Evolutionary conservation across 495 filamentous ascomycete species (phyloP), one percentile per base, ranked within the genome.

Genomic region (Aspergillus heteromorphus): DNA sequence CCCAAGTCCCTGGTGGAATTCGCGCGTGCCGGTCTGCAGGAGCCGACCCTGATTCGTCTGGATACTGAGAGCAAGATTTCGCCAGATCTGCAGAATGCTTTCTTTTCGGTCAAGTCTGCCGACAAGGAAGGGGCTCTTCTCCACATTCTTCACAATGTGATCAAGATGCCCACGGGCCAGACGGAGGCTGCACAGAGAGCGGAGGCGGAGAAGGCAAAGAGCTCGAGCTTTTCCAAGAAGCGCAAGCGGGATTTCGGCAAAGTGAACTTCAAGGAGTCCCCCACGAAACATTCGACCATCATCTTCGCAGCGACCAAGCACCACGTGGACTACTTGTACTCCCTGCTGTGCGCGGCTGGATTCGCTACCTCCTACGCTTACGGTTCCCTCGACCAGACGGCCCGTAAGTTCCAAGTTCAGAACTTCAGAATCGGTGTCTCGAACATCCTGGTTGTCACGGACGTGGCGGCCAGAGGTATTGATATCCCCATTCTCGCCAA

Each of bases 401-500:
- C 93, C 17, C 84, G 93, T 61, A 90, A 89, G 65, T 83, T 89
- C 11, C 91, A 97, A 65, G 89, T 98, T 13, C 82, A 91, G 57
- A 85, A 88, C 42, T 98, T 98, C 68, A 76, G 93, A 48, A 79
- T 75, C 8, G 93, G 95, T 18, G 74, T 85, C 47, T 87, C 93
- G 0, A 89, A 93, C 60, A 91, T 98, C 42, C 72, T 98, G 1
- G 90, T 98, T n/a, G 92, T 96, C 29, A 99, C 93, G 5, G 93
- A 99, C 68, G 91, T 99, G 29, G 93, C 95, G 11, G 93, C 93
- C 10, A 80, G 93, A 75, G 93, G 93, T 79, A 95, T 99, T 55
- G 93, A 99, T 84, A 96, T 97, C 57, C 93, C 93, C 0, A 77
- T 95, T 29, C 83, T 99, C 10, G 91, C 90, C 38, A 97, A 99